Evolutionary conservation across 192 early-diverging fungal species (phyloP), one percentile per base, ranked within the genome.

Genomic region (Coemansia sp.): DNA sequence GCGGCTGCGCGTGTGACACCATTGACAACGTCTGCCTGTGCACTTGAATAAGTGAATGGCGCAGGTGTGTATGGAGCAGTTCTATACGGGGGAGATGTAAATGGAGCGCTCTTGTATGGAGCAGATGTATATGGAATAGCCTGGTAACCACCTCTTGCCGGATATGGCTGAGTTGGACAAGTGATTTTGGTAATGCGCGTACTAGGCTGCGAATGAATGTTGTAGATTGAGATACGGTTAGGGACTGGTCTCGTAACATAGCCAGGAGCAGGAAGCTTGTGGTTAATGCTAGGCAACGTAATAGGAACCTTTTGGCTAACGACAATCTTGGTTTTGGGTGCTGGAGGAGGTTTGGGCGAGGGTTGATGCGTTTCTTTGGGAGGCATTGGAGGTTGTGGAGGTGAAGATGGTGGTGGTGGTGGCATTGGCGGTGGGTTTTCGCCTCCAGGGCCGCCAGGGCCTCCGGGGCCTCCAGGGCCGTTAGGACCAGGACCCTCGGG

Each of bases 221-320:
- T 67, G 23, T 67, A 67, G 39, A 67, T 55, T 8, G 64, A 42
- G 13, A 67, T 48, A 19, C 47, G 64, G 19, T 31, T 30, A 33
- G 21, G 42, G 9, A 9, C 16, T 2, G 58, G 8, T 5, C 18
- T 46, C 0, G 38, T 13, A 5, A 19, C 40, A 28, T 28, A 26
- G 19, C 3, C 40, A 20, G 39, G 15, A 19, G 36, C 15, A 12
- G 49, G 49, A 26, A 30, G 9, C 11, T 19, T 19, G 15, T n/a
- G 18, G 21, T 41, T 42, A 5, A 30, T 5, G 16, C 8, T 37
- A 19, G 46, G 46, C 10, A 48, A 20, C 3, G 35, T 52, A 13
- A 36, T 52, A 12, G 50, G 50, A 5, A 52, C 16, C 20, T 52
- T 36, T 18, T 52, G 50, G 50, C 35, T 36, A 37, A 52, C 23